phyloP scores from a whole-genome alignment of 1,284 basidiomycete genomes.

The Cryptococcus jaspeensis region DNA sequence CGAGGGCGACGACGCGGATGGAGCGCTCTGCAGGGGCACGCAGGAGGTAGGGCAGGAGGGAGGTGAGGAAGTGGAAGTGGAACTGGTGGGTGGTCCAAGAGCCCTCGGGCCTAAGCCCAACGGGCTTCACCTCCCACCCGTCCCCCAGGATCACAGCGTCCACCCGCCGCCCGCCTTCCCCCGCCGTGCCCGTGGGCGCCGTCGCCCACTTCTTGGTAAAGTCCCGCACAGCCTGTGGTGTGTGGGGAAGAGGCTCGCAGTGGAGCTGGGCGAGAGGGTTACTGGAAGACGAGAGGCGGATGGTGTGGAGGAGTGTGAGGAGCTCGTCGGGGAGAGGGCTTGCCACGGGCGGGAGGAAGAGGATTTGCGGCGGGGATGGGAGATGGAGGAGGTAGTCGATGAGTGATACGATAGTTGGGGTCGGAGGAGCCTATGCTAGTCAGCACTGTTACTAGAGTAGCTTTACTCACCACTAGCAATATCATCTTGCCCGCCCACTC shows the following conservation, averaged over 20 bases:
- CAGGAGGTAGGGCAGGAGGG: constrained; percentile 72
- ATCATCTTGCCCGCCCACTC: constrained; percentile 53
- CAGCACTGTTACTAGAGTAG: not conserved
- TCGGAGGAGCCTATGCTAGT: constrained; percentile 39
- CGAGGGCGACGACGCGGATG: constrained; percentile 73
- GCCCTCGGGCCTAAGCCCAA: not conserved
- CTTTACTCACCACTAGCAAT: constrained; percentile 40
- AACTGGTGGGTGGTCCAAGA: constrained; percentile 45
- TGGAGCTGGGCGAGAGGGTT: constrained; percentile 44
- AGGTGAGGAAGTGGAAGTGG: constrained; percentile 68
- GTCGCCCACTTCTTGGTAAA: constrained; percentile 46
- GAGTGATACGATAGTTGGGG: constrained; percentile 41
- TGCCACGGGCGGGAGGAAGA: constrained; percentile 44
- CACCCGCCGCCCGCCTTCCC: constrained; percentile 45
- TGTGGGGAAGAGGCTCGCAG: constrained; percentile 46
- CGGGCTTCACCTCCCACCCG: constrained; percentile 39
- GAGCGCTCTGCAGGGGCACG: constrained; percentile 76
- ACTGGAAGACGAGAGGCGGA: constrained; percentile 32
- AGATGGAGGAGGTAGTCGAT: constrained; percentile 46
- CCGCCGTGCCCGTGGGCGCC: constrained; percentile 34
- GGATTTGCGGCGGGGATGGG: constrained; percentile 49
- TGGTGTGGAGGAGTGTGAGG: constrained; percentile 46
- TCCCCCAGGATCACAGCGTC: constrained; percentile 49
- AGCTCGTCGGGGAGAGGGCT: constrained; percentile 44
- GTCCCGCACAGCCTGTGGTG: constrained; percentile 35